A percentile compares a stretch with the other conserved stretches of the same genome.
Conservation (phyloP, 148 eudicot genomes). For the Vaccinium myrtillus region DNA sequence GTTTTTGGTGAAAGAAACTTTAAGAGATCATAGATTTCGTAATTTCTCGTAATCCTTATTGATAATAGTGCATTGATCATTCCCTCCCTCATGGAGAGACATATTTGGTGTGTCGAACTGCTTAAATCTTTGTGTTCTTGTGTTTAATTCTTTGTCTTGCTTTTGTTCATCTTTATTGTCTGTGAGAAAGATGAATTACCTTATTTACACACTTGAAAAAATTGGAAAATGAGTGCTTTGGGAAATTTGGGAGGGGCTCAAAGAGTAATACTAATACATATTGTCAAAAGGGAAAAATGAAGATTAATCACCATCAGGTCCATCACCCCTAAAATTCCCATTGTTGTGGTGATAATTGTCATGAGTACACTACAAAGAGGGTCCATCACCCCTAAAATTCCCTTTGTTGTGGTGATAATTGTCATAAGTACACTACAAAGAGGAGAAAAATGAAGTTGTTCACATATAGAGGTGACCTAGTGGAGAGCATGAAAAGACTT, state of each 20-base stretch:
- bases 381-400: neutral
- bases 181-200: no score
- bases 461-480: neutral
- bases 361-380: neutral
- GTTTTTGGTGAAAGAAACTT: no score
- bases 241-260: neutral
- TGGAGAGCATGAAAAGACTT: slow-evolving; percentile 5
- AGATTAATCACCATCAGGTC: neutral
- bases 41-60: no score
- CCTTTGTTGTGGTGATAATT: neutral
- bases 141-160: no score
- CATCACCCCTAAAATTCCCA: neutral
- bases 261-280: neutral
- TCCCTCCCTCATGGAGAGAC: no score
- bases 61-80: no score
- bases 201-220: no score
- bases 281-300: neutral
- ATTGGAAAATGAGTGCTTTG: neutral
- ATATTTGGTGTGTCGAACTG: no score
- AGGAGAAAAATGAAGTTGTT: neutral
- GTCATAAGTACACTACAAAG: neutral
- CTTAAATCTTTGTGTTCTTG: no score
- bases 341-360: neutral
- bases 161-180: no score
- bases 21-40: no score